phyloP scores from a whole-genome alignment of 768 basidiomycete species.

The Neoboletus magnificus region DNA sequence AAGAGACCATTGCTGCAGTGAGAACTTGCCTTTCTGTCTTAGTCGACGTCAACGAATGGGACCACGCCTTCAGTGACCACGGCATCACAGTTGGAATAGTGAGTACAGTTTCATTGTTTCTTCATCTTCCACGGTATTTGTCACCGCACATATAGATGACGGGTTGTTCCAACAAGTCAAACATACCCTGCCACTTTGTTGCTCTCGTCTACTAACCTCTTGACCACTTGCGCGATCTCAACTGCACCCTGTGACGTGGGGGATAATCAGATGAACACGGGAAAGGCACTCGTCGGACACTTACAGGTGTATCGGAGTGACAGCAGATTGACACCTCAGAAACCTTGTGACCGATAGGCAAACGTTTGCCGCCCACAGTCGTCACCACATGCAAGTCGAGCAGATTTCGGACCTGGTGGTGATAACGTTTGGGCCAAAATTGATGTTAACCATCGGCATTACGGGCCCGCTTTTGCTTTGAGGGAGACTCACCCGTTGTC shows the following conservation, averaged over 20 bases:
- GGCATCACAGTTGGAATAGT: background rate
- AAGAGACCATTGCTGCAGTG: background rate
- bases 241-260: conserved; percentile 45
- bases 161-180: background rate
- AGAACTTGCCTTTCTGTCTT: background rate
- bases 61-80: background rate
- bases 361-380: conserved; percentile 39
- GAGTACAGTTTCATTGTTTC: background rate
- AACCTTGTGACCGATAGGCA: conserved; percentile 45
- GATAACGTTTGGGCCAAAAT: background rate
- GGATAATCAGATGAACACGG: background rate
- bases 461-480: background rate
- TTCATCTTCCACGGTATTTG: background rate
- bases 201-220: conserved; percentile 52
- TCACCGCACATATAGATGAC: no score
- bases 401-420: conserved; percentile 42
- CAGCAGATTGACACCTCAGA: conserved; percentile 59
- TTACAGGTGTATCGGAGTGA: conserved; percentile 62
- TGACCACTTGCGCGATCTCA: conserved; percentile 50
- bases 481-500: conserved; percentile 37
- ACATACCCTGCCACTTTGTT: conserved; percentile 37
- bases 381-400: conserved; percentile 45
- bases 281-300: conserved; percentile 14
- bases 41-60: background rate
- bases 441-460: background rate